Conservation (phyloP, 495 filamentous ascomycete genomes). For the Aspergillus bridgeri region DNA sequence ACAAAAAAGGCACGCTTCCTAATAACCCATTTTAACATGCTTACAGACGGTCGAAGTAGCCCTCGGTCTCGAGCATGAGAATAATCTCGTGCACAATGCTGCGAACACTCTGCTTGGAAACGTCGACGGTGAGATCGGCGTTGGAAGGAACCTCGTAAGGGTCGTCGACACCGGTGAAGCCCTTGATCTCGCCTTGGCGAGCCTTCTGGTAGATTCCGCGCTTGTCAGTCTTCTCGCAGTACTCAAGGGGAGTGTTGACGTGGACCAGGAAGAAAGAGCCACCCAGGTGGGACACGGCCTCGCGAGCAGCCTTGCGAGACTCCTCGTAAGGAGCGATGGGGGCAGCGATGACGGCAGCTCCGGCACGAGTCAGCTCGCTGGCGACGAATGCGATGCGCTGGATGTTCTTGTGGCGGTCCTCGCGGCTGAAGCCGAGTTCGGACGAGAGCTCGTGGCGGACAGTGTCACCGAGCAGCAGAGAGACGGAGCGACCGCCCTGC, state of each 20-base stretch:
- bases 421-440: slow-evolving; percentile 89
- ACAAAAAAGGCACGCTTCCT: slow-evolving; percentile 2
- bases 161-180: slow-evolving; percentile 97
- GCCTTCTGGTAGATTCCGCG: slow-evolving; percentile 84
- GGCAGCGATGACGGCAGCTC: slow-evolving; percentile 92
- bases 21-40: slow-evolving; percentile 8
- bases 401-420: slow-evolving; percentile 94
- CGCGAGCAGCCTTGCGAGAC: slow-evolving; percentile 69
- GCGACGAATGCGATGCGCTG: slow-evolving; percentile 95
- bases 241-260: slow-evolving; percentile 86
- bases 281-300: slow-evolving; percentile 73
- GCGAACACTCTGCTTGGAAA: slow-evolving; percentile 80
- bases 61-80: slow-evolving; percentile 82
- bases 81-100: slow-evolving; percentile 97
- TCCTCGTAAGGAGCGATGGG: slow-evolving; percentile 94
- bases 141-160: slow-evolving; percentile 87
- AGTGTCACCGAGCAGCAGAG: slow-evolving; percentile 90
- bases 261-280: slow-evolving; percentile 93
- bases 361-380: slow-evolving; percentile 85
- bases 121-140: slow-evolving; percentile 79
- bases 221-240: slow-evolving; percentile 94
- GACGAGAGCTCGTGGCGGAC: slow-evolving; percentile 90
- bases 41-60: slow-evolving; percentile 55
- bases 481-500: slow-evolving; percentile 92
- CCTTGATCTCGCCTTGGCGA: slow-evolving; percentile 88